Evolutionary conservation across 768 basidiomycete species (phyloP), one percentile per base, ranked within the genome.

Genomic region (Tubosaeta sp.): DNA sequence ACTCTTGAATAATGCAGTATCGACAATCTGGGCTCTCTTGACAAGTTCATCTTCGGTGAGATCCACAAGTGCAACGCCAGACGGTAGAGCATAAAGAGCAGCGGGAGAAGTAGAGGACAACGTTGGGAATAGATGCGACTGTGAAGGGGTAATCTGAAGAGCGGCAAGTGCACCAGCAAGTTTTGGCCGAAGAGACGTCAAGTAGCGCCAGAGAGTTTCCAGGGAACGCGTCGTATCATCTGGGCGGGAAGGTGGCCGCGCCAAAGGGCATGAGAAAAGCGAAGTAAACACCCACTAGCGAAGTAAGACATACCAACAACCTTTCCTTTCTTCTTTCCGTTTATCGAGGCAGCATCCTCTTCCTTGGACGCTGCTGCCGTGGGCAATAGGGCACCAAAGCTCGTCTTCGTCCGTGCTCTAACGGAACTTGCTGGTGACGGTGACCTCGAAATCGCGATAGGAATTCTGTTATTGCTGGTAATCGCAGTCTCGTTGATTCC

Each of bases 1-100:
- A 3, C 88, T 85, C 71, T 97, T 95, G 71, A 98, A 94, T 57
- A 98, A 72, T 9, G 91, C 95, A 1, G 97, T 97, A 62, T 98
- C 92, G 25, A 97, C 88, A 32, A 98, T 84, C 70, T 97, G 95
- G 1, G 94, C 93, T 51, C 87, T 91, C 17, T 91, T 80, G 34
- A 95, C 75, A 6, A 98, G 76, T 57, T 97, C 88, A 54, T 90
- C 90, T 3, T 94, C 86, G 1, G 83, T 86, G 19, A 97, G 74
- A 4, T 80, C 75, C 0, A 81, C 72, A 42, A 94, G 72, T 0
- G 91, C 85, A 0, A 82, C 76, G 54, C 89, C 85, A 25, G 64
- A 64, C 0, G 95, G 95, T 10, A 95, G 71, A 0, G 76, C 75
- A 47, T 92, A 85, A 11, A 98, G 80, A 37, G 95, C 87, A 7